Evolutionary conservation across 2,329 filamentous ascomycete species (phyloP).

Genomic region (Parascedosporium putredinis): DNA sequence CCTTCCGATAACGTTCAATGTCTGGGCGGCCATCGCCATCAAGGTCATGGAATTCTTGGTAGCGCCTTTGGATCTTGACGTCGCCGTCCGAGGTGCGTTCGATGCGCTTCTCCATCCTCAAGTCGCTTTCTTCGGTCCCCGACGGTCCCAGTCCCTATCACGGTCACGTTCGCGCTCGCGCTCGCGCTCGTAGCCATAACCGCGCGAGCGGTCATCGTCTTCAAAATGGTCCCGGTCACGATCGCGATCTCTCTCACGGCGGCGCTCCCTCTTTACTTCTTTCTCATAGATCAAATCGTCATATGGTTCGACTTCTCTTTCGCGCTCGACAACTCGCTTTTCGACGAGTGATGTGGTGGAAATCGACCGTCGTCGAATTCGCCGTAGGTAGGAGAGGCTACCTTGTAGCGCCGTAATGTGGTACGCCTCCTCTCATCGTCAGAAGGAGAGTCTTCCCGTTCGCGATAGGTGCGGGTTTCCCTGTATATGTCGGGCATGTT

Average conservation of each 20-base stretch:
- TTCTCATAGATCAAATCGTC: not conserved
- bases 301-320: slow-evolving; percentile 13
- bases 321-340: slow-evolving; percentile 32
- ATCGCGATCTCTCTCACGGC: slow-evolving; percentile 17
- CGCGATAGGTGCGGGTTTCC: slow-evolving; percentile 6
- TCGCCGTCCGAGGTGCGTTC: slow-evolving; percentile 37
- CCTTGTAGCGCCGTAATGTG: slow-evolving; percentile 43
- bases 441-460: slow-evolving; percentile 16
- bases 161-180: slow-evolving; percentile 15
- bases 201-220: slow-evolving; percentile 7
- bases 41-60: slow-evolving; percentile 27
- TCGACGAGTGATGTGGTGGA: slow-evolving; percentile 26
- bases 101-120: slow-evolving; percentile 31
- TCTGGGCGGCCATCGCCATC: slow-evolving; percentile 27
- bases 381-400: slow-evolving; percentile 28
- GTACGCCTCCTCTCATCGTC: slow-evolving; percentile 36
- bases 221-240: slow-evolving; percentile 21
- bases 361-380: slow-evolving; percentile 35
- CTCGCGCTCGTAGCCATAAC: slow-evolving; percentile 9
- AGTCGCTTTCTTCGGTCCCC: slow-evolving; percentile 26
- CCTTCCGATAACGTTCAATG: slow-evolving; percentile 48
- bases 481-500: slow-evolving; percentile 6
- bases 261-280: slow-evolving; percentile 2
- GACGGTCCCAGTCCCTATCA: slow-evolving; percentile 33
- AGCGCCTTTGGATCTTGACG: slow-evolving; percentile 41